Conservation (phyloP, 2,329 filamentous ascomycete species). For the Aulographum hederae region DNA sequence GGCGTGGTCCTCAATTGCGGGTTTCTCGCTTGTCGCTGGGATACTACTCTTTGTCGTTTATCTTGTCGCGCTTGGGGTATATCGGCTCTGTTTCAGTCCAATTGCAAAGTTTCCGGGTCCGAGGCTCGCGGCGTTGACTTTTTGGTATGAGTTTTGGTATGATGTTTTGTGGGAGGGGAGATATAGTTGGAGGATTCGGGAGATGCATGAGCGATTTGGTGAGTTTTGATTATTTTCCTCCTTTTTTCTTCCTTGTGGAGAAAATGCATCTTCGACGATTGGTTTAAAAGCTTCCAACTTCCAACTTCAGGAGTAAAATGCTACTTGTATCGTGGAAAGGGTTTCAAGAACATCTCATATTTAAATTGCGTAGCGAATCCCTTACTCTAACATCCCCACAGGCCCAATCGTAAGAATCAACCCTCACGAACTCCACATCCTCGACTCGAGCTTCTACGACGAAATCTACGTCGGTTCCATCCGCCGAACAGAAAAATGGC, state of each 20-base stretch:
- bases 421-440: conserved; percentile 10
- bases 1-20: no score
- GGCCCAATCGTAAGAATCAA: conserved; percentile 11
- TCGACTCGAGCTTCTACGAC: conserved; percentile 13
- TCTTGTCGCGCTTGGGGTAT: not conserved
- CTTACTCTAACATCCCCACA: conserved; percentile 1
- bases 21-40: no score
- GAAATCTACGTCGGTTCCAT: conserved; percentile 13
- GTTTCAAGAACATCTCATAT: no score
- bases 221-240: no score
- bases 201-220: conserved; percentile 19
- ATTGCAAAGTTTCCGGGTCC: conserved; percentile 15
- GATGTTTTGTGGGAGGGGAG: conserved; percentile 15
- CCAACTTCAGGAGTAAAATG: no score
- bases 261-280: no score
- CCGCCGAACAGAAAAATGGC: conserved; percentile 8
- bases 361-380: no score
- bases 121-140: conserved; percentile 16
- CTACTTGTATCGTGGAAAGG: no score
- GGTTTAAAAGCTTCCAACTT: no score
- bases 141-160: conserved; percentile 17
- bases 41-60: no score
- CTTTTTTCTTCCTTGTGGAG: not conserved
- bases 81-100: conserved; percentile 5
- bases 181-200: conserved; percentile 15